Conservation (phyloP, 2,329 filamentous ascomycete genomes). For the Beauveria australis region DNA sequence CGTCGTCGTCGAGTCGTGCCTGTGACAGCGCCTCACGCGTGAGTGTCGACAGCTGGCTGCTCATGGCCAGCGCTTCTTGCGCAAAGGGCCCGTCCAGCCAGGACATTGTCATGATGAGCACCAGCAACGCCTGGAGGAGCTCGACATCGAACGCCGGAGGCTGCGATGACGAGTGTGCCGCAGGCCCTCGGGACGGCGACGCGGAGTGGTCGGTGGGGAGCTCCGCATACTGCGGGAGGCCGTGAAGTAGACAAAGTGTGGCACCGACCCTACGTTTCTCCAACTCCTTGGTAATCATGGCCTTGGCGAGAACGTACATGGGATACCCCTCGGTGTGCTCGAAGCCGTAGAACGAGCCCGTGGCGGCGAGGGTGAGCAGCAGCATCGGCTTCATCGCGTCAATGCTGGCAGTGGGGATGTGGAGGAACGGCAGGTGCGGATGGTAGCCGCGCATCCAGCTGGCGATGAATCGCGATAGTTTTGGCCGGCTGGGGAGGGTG, state of each 20-base stretch:
- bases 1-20: conserved; percentile 1
- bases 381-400: conserved; percentile 37
- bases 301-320: conserved; percentile 48
- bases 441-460: conserved; percentile 42
- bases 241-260: conserved; percentile 17
- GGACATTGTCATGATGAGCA: conserved; percentile 51
- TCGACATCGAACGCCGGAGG: conserved; percentile 26
- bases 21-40: conserved; percentile 43
- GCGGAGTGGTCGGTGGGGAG: not conserved
- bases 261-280: conserved; percentile 23
- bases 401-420: conserved; percentile 38
- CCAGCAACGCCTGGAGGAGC: conserved; percentile 38
- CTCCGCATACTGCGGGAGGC: conserved; percentile 12
- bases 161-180: not conserved
- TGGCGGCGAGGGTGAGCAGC: conserved; percentile 41
- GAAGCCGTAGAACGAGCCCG: conserved; percentile 40
- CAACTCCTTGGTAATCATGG: conserved; percentile 44
- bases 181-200: not conserved
- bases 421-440: conserved; percentile 43
- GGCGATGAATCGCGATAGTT: conserved; percentile 39
- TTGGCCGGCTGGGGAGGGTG: conserved; percentile 38
- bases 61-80: conserved; percentile 48
- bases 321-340: conserved; percentile 43
- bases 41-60: conserved; percentile 46
- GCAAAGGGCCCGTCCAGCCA: conserved; percentile 51